Evolutionary conservation across 2,329 filamentous ascomycete genomes (phyloP).

Genomic region (Aphanoascus verrucosus): DNA sequence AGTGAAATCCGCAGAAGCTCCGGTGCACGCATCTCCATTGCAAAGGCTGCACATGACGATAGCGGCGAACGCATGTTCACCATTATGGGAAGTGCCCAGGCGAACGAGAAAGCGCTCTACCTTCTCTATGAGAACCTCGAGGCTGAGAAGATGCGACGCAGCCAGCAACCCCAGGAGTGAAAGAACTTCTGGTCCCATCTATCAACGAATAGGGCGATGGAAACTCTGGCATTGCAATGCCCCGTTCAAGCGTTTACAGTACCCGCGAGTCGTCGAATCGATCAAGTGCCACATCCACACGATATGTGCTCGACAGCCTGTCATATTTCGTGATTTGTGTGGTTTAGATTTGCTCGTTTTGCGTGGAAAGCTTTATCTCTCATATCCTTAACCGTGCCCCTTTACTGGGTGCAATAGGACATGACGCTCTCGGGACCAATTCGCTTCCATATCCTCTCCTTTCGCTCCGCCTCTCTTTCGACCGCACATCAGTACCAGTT

Average conservation of each 20-base stretch:
- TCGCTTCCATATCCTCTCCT: not conserved
- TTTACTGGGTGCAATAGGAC: not conserved
- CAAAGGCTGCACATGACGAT: slow-evolving; percentile 92
- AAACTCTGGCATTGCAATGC: not conserved
- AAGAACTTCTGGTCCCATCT: not conserved
- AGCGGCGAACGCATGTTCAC: slow-evolving; percentile 99
- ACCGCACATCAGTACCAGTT: not conserved
- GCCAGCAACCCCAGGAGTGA: slow-evolving; percentile 58
- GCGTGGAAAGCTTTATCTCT: not conserved
- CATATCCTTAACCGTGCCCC: slow-evolving; percentile 6
- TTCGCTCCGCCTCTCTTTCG: not conserved
- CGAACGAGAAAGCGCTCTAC: slow-evolving; percentile 92
- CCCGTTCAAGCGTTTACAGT: not conserved
- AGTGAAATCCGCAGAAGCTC: slow-evolving; percentile 97
- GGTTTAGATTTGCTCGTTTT: not conserved
- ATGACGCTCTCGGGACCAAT: not conserved
- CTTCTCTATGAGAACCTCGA: slow-evolving; percentile 97
- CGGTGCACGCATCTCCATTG: slow-evolving; percentile 92
- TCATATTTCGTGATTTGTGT: slow-evolving; percentile 5
- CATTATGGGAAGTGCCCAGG: slow-evolving; percentile 87
- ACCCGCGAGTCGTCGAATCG: not conserved
- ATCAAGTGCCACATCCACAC: slow-evolving; percentile 1
- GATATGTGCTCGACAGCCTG: slow-evolving; percentile 2
- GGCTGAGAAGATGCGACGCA: slow-evolving; percentile 96
- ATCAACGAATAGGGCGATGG: not conserved